Conservation (phyloP, 495 filamentous ascomycete genomes). For the Penicillium arizonense region DNA sequence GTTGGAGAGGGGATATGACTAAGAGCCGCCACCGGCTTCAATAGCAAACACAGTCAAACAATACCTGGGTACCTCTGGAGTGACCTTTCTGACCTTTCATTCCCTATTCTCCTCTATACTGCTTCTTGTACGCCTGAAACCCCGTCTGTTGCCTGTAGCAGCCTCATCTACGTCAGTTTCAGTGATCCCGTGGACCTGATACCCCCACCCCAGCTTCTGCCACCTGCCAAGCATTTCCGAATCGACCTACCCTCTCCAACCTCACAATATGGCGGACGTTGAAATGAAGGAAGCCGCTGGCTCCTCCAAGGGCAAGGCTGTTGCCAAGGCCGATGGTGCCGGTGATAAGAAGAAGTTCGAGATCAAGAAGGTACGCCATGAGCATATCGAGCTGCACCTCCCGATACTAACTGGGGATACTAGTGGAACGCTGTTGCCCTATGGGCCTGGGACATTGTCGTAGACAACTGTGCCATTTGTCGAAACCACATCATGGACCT, state of each 20-base stretch:
- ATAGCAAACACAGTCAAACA: constrained; percentile 6
- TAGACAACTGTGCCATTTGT: constrained; percentile 99
- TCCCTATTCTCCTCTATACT: neutral
- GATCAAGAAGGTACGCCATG: constrained; percentile 82
- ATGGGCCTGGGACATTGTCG: constrained; percentile 99
- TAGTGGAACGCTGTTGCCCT: constrained; percentile 99
- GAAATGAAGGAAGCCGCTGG: constrained; percentile 86
- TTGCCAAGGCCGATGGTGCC: constrained; percentile 54
- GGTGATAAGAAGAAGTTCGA: constrained; percentile 91
- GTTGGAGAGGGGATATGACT: constrained; percentile 7
- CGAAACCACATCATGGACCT: constrained; percentile 99
- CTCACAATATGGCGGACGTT: constrained; percentile 80
- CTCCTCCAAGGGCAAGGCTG: constrained; percentile 58
- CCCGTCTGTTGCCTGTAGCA: neutral
- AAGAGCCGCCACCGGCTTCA: constrained; percentile 6
- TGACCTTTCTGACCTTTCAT: no score
- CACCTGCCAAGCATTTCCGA: constrained; percentile 1
- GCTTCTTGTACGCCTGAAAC: neutral
- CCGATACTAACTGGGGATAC: constrained; percentile 5
- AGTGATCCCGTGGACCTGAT: neutral
- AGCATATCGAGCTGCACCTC: neutral
- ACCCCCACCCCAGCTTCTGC: constrained; percentile 3
- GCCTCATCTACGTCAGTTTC: constrained; percentile 10
- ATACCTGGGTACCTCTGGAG: constrained; percentile 2
- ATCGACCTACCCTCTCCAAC: neutral